Evolutionary conservation across 1,284 basidiomycete species (phyloP), one percentile per base, ranked within the genome.

Genomic region (Ceratobasidium sp.): DNA sequence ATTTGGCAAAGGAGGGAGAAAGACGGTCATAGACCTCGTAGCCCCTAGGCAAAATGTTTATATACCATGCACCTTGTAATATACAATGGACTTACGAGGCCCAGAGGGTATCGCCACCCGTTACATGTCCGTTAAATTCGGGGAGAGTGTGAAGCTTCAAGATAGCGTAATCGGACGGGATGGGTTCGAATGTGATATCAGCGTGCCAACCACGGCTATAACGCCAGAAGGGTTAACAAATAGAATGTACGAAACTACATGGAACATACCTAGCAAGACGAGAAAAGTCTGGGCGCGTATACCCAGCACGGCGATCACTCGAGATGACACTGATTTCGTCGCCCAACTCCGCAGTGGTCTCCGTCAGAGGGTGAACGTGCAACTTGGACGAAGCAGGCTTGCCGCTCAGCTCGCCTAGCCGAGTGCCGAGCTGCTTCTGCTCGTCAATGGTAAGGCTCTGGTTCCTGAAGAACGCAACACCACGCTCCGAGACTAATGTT

Each of bases 161-260:
- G 74, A 88, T 85, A 1, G 87, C 84, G 77, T 89, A 92, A 78
- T 90, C 88, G 0, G 87, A 85, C 0, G 90, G 90, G 1, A 89
- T 82, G 6, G 80, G 82, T 78, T 92, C 91, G 76, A 92, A 92
- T 0, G 88, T 88, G 76, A 92, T 89, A 79, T 92, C 90, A 0
- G 86, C 78, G 75, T 87, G 86, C 85, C 85, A 86, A n/a, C 82
- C 84, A 53, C 77, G 79, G 74, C 82, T 83, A 18, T n/a, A 83
- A 57, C n/a, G 53, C 82, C 21, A 80, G 76, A 61, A 60, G 21
- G n/a, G 2, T 65, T 32, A 60, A 34, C 46, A 18, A 46, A 8
- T 34, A 50, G 14, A 16, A 6, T 21, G 9, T 3, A 16, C 21
- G 21, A 8, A 58, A 32, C 28, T 50, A n/a, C 23, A 23, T 21